Conservation (phyloP, 495 filamentous ascomycete genomes). For the Xylaria nigripes region DNA sequence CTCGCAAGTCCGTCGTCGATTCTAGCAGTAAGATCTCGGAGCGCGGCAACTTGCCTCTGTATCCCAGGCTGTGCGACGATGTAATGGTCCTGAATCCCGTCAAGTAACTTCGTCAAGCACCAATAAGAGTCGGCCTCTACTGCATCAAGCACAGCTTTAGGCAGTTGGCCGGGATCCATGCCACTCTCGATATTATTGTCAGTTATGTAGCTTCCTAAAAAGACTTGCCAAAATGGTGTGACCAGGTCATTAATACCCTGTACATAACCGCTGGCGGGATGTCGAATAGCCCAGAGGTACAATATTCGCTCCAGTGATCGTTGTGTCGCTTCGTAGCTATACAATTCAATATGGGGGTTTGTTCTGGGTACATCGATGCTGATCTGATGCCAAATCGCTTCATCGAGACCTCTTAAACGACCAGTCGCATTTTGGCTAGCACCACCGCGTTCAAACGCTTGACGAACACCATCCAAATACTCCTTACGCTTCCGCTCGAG, state of each 20-base stretch:
- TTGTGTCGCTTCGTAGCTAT: constrained; percentile 93
- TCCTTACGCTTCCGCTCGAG: constrained; percentile 94
- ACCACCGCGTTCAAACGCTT: constrained; percentile 76
- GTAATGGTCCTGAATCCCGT: constrained; percentile 98
- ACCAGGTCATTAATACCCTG: constrained; percentile 98
- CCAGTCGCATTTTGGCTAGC: constrained; percentile 28
- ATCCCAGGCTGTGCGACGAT: constrained; percentile 96
- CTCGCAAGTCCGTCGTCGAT: constrained; percentile 81
- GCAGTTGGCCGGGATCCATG: constrained; percentile 94
- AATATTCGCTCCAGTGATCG: constrained; percentile 87
- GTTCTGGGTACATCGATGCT: constrained; percentile 97
- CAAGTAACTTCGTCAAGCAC: constrained; percentile 92
- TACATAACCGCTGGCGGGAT: constrained; percentile 95
- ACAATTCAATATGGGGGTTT: constrained; percentile 89
- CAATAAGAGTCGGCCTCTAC: constrained; percentile 98
- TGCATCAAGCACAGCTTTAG: constrained; percentile 83
- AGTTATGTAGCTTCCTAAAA: constrained; percentile 87
- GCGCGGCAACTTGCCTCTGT: constrained; percentile 79
- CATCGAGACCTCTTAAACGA: constrained; percentile 72
- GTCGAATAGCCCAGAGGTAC: constrained; percentile 95
- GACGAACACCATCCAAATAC: constrained; percentile 89
- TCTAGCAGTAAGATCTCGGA: constrained; percentile 79
- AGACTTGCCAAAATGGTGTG: constrained; percentile 96
- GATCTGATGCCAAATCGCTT: constrained; percentile 97
- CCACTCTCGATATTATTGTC: constrained; percentile 85